phyloP scores from a whole-genome alignment of 768 basidiomycete genomes.

The Harrya chromipes region DNA sequence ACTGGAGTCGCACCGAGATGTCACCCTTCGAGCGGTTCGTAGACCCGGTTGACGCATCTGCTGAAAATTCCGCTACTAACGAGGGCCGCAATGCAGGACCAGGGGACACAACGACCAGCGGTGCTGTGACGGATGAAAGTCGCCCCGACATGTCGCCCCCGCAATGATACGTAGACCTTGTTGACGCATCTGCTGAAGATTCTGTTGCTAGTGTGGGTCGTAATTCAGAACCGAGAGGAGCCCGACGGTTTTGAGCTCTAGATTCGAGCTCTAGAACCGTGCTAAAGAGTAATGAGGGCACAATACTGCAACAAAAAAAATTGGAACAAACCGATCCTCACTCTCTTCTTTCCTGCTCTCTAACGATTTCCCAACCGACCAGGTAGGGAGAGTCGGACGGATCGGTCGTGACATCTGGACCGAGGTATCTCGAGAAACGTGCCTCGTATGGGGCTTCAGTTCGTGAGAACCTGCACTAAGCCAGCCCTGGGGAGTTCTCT shows the following conservation, averaged over 20 bases:
- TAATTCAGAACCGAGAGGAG: neutral
- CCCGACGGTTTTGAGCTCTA: neutral
- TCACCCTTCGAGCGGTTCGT: neutral
- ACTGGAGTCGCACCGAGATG: neutral
- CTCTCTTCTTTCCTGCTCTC: neutral
- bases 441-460: slow-evolving; percentile 7
- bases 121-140: neutral
- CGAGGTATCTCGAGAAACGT: neutral
- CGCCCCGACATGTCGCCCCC: neutral
- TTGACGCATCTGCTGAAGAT: neutral
- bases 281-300: slow-evolving; percentile 2
- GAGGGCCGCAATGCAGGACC: neutral
- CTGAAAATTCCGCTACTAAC: neutral
- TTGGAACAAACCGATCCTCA: slow-evolving; percentile 9
- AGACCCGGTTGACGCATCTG: neutral
- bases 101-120: slow-evolving; percentile 6
- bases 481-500: neutral
- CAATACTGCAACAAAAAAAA: neutral
- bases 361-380: neutral
- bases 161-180: neutral
- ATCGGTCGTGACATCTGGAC: neutral
- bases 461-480: slow-evolving; percentile 8
- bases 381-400: neutral
- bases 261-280: too few species aligned
- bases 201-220: neutral